These are phyloP conservation scores for Wickerhamiella azyma DNA, from an alignment of 805 yeast species.

Conservation along the genomic window DNA sequence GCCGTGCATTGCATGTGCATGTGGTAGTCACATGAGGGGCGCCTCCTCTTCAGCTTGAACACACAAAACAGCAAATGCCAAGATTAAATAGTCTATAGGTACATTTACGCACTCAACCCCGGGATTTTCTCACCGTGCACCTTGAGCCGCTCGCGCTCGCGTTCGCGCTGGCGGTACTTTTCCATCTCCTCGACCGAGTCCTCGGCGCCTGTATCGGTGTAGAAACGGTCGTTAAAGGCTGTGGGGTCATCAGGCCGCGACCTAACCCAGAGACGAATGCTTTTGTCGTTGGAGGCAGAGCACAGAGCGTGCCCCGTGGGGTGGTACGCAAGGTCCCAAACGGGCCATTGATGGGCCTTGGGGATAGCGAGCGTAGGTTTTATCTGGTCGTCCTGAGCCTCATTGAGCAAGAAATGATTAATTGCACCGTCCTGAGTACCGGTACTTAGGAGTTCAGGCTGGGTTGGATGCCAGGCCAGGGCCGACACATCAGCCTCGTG, in stretches of 20 bases:
- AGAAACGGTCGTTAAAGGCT: conserved; percentile 69
- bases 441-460: conserved; percentile 61
- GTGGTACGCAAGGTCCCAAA: conserved; percentile 81
- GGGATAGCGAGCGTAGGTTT: conserved; percentile 42
- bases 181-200: conserved; percentile 13
- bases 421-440: conserved; percentile 87
- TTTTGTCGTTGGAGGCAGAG: conserved; percentile 87
- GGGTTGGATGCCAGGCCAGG: conserved; percentile 86
- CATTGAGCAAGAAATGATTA: conserved; percentile 56
- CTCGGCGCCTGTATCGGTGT: conserved; percentile 37
- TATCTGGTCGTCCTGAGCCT: conserved; percentile 21
- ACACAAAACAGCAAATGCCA: too few species aligned
- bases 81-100: too few species aligned
- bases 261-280: conserved; percentile 89
- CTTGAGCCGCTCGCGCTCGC: conserved; percentile 14
- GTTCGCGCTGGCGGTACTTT: conserved; percentile 9
- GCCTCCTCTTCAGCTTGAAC: too few species aligned
- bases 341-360: conserved; percentile 86
- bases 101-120: neutral
- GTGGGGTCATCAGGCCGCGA: conserved; percentile 80
- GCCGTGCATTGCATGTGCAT: too few species aligned
- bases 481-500: conserved; percentile 75
- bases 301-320: conserved; percentile 86
- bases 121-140: neutral
- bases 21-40: too few species aligned